phyloP scores from a whole-genome alignment of 2,329 filamentous ascomycete species.

The Calonectria leucothoes region DNA sequence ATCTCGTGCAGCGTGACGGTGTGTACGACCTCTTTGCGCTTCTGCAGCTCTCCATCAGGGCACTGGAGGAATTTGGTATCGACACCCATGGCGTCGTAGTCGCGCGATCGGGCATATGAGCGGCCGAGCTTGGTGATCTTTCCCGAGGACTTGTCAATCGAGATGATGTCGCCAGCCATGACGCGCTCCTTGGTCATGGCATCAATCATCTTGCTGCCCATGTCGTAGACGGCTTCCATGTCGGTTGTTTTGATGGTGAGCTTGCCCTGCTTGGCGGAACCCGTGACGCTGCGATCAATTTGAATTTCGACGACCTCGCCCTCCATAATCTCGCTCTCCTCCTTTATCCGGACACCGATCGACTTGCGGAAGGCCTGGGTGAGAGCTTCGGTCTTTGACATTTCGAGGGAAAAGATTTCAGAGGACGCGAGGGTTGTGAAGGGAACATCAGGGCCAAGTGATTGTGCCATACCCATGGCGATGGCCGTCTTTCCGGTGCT shows the following conservation, averaged over 20 bases:
- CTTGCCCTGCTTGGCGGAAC: slow-evolving; percentile 97
- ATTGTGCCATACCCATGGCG: slow-evolving; percentile 98
- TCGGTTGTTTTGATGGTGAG: slow-evolving; percentile 99
- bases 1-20: slow-evolving; percentile 98
- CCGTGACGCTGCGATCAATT: slow-evolving; percentile 96
- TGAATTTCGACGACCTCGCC: slow-evolving; percentile 99
- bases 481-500: slow-evolving; percentile 99
- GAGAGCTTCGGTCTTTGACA: slow-evolving; percentile 98
- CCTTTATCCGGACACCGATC: slow-evolving; percentile 97
- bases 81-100: slow-evolving; percentile 99
- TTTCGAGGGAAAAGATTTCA: slow-evolving; percentile 98
- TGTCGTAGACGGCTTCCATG: slow-evolving; percentile 99
- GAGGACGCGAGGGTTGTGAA: slow-evolving; percentile 97
- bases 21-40: slow-evolving; percentile 96
- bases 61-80: slow-evolving; percentile 99
- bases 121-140: slow-evolving; percentile 98
- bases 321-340: slow-evolving; percentile 99
- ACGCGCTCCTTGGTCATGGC: slow-evolving; percentile 99
- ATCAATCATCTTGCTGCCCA: slow-evolving; percentile 99
- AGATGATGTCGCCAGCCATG: slow-evolving; percentile 98
- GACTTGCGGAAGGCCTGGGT: slow-evolving; percentile 99
- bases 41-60: slow-evolving; percentile 96
- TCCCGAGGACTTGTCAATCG: slow-evolving; percentile 97
- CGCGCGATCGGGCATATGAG: slow-evolving; percentile 92
- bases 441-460: slow-evolving; percentile 90